Evolutionary conservation across 441 rosid genomes (phyloP), one percentile per base, ranked within the genome.

Genomic region (Jatropha multifida): DNA sequence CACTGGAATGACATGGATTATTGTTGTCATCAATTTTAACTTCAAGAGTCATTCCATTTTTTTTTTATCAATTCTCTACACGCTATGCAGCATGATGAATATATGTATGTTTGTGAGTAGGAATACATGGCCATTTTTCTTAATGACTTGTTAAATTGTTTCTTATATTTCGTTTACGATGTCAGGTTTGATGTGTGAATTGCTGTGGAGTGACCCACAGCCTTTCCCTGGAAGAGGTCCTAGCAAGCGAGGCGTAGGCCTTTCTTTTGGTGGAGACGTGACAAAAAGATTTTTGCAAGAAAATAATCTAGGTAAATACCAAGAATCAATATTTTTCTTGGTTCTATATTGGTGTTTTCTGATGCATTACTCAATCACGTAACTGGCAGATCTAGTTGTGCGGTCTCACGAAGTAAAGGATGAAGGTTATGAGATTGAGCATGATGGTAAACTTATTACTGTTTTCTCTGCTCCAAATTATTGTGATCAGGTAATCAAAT

Each of bases 141-240:
- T 51, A 42, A 14, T 18, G 60, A 49, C 42, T 51, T 23, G 32
- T 54, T 32, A 38, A 49, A 13, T 59, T 52, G 46, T 44, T 62
- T 54, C 65, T 46, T 20, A 9, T 54, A 7, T 48, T 73, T 74
- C 70, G 5, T 51, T 66, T 78, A 20, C 54, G 79, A 73, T 38
- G 52, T 74, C 85, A 95, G 97, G 99, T 73, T 77, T 94, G 83
- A 96, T 96, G 98, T 92, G 99, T 66, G 99, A 96, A 81, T 77
- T 96, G 77, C 86, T 96, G 69, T 96, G 99, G 99, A 96, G 99
- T 77, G 99, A 96, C 88, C 98, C 98, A 48, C 99, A 94, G 79
- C 94, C 99, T 74, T 79, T 73, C 32, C 97, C 88, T n/a, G 99
- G 99, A 85, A 88, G 97, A 82, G 98, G 99, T 65, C 97, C 99